These are phyloP conservation scores for Tarenaya hassleriana DNA, from an alignment of 345 rosid genomes.

Conservation along the genomic window DNA sequence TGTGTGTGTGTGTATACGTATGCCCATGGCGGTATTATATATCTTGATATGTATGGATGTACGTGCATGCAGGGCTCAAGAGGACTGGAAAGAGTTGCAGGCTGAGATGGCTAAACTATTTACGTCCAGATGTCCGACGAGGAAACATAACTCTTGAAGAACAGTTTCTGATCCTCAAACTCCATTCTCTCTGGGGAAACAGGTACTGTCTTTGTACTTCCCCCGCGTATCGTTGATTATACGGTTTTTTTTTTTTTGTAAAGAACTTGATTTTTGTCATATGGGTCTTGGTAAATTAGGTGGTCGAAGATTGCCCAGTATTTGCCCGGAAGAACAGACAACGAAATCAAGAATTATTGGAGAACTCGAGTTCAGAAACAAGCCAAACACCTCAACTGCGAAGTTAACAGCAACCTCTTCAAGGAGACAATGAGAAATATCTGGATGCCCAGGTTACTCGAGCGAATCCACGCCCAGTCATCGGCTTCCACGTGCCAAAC, in stretches of 20 bases:
- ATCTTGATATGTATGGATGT: not conserved
- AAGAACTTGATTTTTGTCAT: no score
- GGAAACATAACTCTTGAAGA: constrained; percentile 79
- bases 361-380: constrained; percentile 88
- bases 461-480: constrained; percentile 54
- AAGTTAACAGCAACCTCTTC: constrained; percentile 75
- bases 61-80: constrained; percentile 47
- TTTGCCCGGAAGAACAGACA: constrained; percentile 90
- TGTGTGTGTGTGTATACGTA: no score
- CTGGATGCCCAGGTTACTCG: constrained; percentile 79
- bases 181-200: constrained; percentile 89
- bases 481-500: constrained; percentile 23
- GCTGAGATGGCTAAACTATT: constrained; percentile 82
- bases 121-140: constrained; percentile 77
- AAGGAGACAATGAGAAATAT: constrained; percentile 69
- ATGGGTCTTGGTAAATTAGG: constrained; percentile 24
- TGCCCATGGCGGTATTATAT: no score
- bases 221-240: no score
- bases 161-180: constrained; percentile 73
- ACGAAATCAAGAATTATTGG: constrained; percentile 96
- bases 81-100: constrained; percentile 95
- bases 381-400: constrained; percentile 83
- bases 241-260: not conserved
- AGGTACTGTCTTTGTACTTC: constrained; percentile 33
- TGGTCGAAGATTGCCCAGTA: constrained; percentile 90